Base-by-base conservation (phyloP, 305 asterid species). In the Fraxinus albicans region DNA sequence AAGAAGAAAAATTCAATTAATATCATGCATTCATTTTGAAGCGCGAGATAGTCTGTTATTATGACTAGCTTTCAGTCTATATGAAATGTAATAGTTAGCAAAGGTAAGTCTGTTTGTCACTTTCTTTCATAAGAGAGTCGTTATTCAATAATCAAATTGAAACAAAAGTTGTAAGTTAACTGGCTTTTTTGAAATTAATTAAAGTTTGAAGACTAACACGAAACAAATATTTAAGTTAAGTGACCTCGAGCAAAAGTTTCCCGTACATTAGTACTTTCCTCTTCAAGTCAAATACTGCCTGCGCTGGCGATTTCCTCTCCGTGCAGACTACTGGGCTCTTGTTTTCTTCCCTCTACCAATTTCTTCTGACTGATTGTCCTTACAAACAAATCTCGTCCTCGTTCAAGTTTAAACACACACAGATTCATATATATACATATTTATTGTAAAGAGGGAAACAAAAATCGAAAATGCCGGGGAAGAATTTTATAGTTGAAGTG, bases 401-500 rank as follows among this genome's bases (percentile, higher is more conserved):
- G 6, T 67, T 67, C 19, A 27, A 67, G 19, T 27, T 9, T 4
- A 2, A 6, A 34, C 3, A 34, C 4, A 29, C 74, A 34, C 1
- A 33, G 58, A 65, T 42, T 42, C 82, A 17, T 21, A 4, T 0
- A 76, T 55, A 4, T 73, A 42, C 60, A 21, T 85, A 65, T 38
- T 73, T 42, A 27, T 5, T 60, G 19, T 55, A 35, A n/a, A 31
- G 34, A 42, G 79, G 77, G 81, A 84, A 73, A 78, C 50, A 73
- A 81, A 40, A 42, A 73, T 82, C 79, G 75, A 69, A 76, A 84
- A 94, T 93, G 99, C 88, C 86, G 76, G 78, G 35, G 82, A 82
- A 87, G 77, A 90, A 80, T 31, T 94, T 79, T 73, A 88, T 91
- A 25, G 86, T 94, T 17, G 88, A 94, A 82, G 94, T 94, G 42